A percentile compares a stretch with the other conserved stretches of the same genome.
Conservation (phyloP, 768 basidiomycete species). For the Podaxis pistillaris region DNA sequence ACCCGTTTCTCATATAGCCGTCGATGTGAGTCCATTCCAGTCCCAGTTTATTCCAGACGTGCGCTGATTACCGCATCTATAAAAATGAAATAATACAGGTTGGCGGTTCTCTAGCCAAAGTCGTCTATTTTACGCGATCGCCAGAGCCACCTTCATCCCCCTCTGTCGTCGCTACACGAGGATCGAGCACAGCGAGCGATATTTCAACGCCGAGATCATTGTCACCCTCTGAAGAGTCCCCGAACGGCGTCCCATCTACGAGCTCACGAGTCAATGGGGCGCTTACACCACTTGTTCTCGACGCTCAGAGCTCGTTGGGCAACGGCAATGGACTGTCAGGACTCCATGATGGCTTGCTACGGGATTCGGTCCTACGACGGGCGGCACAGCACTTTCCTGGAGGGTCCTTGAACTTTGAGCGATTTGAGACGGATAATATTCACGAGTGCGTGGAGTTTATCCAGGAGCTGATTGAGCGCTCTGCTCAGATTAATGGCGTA, state of each 20-base stretch:
- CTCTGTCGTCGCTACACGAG: constrained; percentile 58
- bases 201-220: constrained; percentile 44
- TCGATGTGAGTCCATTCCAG: constrained; percentile 70
- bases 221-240: constrained; percentile 38
- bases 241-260: constrained; percentile 25
- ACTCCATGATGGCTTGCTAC: constrained; percentile 45
- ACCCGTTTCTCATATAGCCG: constrained; percentile 94
- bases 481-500: constrained; percentile 83
- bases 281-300: constrained; percentile 79
- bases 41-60: background rate
- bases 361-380: constrained; percentile 65
- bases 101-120: constrained; percentile 95
- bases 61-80: constrained; percentile 1
- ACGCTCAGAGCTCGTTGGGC: constrained; percentile 35
- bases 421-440: constrained; percentile 93
- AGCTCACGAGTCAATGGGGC: constrained; percentile 59
- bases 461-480: constrained; percentile 79
- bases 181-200: constrained; percentile 48
- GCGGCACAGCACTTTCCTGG: constrained; percentile 87
- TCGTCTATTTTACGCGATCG: constrained; percentile 97
- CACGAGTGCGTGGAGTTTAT: constrained; percentile 84
- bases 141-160: constrained; percentile 82
- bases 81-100: constrained; percentile 52
- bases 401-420: constrained; percentile 95
- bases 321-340: constrained; percentile 32